phyloP scores from a whole-genome alignment of 2,329 filamentous ascomycete genomes.

The Aspergillus sp. region DNA sequence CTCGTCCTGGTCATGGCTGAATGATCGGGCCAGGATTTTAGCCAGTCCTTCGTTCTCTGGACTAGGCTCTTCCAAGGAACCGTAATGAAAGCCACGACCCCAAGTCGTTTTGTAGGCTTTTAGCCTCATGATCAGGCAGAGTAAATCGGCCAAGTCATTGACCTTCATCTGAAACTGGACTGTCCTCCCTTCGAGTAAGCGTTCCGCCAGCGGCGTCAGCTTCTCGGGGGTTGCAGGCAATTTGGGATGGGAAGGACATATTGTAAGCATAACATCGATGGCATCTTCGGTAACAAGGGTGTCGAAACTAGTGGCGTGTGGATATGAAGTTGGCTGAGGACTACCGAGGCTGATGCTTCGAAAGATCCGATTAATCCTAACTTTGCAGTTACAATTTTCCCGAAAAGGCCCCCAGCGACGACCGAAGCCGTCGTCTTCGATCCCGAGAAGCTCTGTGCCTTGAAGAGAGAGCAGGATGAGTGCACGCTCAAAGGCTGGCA shows the following conservation, averaged over 20 bases:
- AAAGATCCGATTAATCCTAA: background rate
- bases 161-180: background rate
- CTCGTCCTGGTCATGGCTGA: background rate
- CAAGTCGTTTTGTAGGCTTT: background rate
- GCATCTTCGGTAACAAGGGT: background rate
- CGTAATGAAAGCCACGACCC: background rate
- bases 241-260: background rate
- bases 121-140: background rate
- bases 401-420: background rate
- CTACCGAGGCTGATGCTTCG: background rate
- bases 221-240: background rate
- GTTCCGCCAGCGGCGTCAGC: background rate
- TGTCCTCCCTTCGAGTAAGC: background rate
- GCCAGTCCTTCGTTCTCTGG: background rate
- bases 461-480: background rate
- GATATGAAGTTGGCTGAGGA: background rate
- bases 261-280: background rate
- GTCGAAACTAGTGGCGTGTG: background rate
- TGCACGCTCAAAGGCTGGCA: background rate
- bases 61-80: background rate
- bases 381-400: background rate
- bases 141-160: background rate
- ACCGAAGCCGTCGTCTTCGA: background rate
- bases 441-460: background rate
- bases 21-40: background rate